These are phyloP conservation scores for Colletotrichum destructivum DNA, from an alignment of 2,329 filamentous ascomycete species.

Conservation along the genomic window DNA sequence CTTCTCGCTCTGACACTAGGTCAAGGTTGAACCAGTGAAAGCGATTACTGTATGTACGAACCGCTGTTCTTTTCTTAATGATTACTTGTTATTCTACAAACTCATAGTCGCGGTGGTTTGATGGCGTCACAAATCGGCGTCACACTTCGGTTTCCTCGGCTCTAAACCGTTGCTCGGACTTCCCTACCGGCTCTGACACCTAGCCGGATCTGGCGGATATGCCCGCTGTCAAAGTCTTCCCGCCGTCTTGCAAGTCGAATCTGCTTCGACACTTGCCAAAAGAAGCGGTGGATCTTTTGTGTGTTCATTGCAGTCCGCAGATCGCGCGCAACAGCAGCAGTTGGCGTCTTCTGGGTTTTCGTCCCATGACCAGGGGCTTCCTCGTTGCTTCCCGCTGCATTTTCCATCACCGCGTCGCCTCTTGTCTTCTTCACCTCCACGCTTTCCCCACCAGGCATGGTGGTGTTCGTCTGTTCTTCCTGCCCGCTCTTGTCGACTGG, in stretches of 20 bases:
- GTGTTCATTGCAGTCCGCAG: no score
- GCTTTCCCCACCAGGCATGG: conserved; percentile 1
- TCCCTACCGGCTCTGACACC: not conserved
- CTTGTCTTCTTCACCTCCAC: not conserved
- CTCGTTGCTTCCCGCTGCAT: no score
- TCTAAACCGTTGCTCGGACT: not conserved
- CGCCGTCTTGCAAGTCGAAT: conserved; percentile 5
- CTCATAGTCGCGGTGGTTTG: conserved; percentile 2
- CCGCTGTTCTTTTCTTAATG: not conserved
- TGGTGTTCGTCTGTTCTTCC: not conserved
- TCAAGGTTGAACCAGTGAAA: not conserved
- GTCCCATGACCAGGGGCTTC: no score
- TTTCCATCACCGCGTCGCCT: not conserved
- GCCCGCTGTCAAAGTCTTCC: not conserved
- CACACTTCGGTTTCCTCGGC: not conserved
- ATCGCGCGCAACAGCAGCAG: no score
- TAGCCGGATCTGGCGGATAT: no score
- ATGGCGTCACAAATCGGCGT: not conserved
- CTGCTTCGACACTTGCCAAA: conserved; percentile 1
- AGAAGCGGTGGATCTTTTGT: no score
- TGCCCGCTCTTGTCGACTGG: conserved; percentile 3
- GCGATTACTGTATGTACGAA: not conserved
- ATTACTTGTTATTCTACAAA: not conserved
- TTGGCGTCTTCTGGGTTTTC: no score
- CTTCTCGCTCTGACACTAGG: not conserved